Conservation (phyloP, 495 filamentous ascomycete genomes). For the Aspergillus avenaceus region DNA sequence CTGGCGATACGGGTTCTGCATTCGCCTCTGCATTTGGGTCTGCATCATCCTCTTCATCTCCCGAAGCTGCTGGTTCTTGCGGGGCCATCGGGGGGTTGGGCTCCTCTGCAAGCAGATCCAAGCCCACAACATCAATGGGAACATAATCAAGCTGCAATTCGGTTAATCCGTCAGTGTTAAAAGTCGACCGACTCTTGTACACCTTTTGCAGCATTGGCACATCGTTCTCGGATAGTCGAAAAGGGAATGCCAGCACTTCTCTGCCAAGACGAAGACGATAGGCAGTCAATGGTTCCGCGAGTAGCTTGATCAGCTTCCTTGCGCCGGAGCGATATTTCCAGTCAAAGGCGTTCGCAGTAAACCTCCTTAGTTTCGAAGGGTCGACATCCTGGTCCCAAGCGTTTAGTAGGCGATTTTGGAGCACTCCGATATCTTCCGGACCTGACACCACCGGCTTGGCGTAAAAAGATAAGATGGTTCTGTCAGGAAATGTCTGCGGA, state of each 20-base stretch:
- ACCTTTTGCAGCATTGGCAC: constrained; percentile 50
- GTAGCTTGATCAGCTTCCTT: constrained; percentile 73
- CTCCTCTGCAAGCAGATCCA: constrained; percentile 68
- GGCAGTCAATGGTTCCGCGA: constrained; percentile 74
- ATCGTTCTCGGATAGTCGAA: constrained; percentile 26
- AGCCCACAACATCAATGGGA: constrained; percentile 69
- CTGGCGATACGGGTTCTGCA: constrained; percentile 21
- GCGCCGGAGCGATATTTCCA: constrained; percentile 78
- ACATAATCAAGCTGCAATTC: constrained; percentile 77
- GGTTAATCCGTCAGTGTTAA: constrained; percentile 65
- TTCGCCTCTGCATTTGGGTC: constrained; percentile 43
- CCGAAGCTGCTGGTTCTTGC: constrained; percentile 48
- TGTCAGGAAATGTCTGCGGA: constrained; percentile 77
- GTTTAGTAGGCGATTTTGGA: constrained; percentile 46
- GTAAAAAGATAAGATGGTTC: constrained; percentile 77
- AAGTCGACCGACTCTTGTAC: constrained; percentile 62
- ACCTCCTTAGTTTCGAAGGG: constrained; percentile 61
- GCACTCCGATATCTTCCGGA: constrained; percentile 49
- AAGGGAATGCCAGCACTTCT: constrained; percentile 20
- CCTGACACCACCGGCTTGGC: constrained; percentile 77
- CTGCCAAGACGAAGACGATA: constrained; percentile 51
- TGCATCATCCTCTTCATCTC: constrained; percentile 47
- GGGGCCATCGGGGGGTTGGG: constrained; percentile 48
- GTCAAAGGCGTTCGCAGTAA: constrained; percentile 75
- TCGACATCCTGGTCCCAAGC: constrained; percentile 66